These are phyloP conservation scores for Colletotrichum sp. DNA, from an alignment of 2,329 filamentous ascomycete genomes.

Conservation along the genomic window DNA sequence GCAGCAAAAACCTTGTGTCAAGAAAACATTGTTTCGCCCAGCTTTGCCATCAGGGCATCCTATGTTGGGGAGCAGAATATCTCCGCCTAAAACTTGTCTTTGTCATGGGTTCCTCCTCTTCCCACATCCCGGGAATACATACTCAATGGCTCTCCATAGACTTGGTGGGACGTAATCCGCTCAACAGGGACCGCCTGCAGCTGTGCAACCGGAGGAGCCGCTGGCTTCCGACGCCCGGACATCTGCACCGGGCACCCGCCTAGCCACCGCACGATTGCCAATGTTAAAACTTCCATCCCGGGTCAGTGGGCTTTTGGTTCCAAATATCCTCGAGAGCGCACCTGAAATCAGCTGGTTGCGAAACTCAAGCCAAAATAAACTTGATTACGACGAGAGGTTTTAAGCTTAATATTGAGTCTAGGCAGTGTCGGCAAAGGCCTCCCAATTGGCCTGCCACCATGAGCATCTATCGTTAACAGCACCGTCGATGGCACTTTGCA, in stretches of 20 bases:
- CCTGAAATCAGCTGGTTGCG: background rate
- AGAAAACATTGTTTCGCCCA: background rate
- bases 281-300: background rate
- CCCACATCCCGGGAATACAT: background rate
- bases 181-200: background rate
- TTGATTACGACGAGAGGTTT: background rate
- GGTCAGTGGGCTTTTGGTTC: background rate
- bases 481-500: background rate
- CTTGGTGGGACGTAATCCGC: background rate
- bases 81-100: background rate
- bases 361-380: background rate
- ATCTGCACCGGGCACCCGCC: background rate
- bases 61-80: background rate
- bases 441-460: background rate
- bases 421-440: background rate
- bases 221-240: background rate
- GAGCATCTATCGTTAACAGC: background rate
- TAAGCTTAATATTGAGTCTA: background rate
- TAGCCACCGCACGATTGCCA: background rate
- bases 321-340: background rate
- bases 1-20: background rate
- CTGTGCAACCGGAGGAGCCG: background rate
- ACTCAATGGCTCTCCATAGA: background rate
- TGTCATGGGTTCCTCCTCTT: background rate
- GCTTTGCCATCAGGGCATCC: background rate